Conservation (phyloP, 805 yeast species). For the Saccharomycopsis amapae region DNA sequence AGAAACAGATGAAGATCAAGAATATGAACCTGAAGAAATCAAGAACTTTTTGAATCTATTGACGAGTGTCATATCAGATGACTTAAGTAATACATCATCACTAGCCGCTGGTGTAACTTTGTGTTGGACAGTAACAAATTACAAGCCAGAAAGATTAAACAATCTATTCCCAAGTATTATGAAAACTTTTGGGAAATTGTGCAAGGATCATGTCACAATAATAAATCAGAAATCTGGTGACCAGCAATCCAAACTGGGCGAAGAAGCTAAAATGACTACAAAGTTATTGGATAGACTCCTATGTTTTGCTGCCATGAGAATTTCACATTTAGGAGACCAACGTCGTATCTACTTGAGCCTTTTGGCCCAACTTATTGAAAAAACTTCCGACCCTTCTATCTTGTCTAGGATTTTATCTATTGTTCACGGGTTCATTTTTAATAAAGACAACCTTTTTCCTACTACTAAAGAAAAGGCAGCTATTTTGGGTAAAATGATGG, state of each 20-base stretch:
- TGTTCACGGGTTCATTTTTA: constrained; percentile 85
- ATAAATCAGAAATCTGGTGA: constrained; percentile 16
- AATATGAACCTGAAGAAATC: constrained; percentile 46
- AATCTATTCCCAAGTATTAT: constrained; percentile 67
- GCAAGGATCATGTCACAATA: constrained; percentile 75
- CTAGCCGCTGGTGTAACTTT: constrained; percentile 82
- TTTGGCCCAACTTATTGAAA: constrained; percentile 83
- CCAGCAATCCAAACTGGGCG: constrained; percentile 29
- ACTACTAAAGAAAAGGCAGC: constrained; percentile 96
- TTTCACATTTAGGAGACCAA: constrained; percentile 86
- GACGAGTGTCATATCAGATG: constrained; percentile 68
- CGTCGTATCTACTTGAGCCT: constrained; percentile 80
- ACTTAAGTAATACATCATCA: constrained; percentile 52
- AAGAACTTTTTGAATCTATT: constrained; percentile 55
- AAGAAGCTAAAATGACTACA: constrained; percentile 76
- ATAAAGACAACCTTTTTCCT: constrained; percentile 68
- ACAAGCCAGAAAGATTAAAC: constrained; percentile 67
- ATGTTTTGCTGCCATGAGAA: constrained; percentile 70
- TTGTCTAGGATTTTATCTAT: constrained; percentile 67
- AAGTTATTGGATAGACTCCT: constrained; percentile 67
- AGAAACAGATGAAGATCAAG: constrained; percentile 43
- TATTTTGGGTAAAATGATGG: constrained; percentile 88
- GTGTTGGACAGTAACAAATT: constrained; percentile 77
- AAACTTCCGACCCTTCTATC: constrained; percentile 71
- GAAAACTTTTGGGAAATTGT: constrained; percentile 82